Evolutionary conservation across 257 asterid genomes (phyloP), one percentile per base, ranked within the genome.

Genomic region (Anisodus acutangulus): DNA sequence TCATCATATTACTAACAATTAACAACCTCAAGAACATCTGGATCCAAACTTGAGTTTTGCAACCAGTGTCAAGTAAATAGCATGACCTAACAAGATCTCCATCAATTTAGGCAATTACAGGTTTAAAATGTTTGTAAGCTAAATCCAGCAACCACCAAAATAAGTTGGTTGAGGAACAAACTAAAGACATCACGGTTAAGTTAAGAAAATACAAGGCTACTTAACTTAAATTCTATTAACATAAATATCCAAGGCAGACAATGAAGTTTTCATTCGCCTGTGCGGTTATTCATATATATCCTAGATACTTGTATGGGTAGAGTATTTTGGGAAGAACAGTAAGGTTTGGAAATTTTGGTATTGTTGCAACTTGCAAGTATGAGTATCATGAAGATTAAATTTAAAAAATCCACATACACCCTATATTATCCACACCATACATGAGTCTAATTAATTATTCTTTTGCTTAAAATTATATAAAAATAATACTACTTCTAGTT

Each of bases 101-200:
- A 69, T 69, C 31, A 69, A 39, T 69, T 41, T 39, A 70, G 35
- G 55, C 55, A 47, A 41, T 8, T 70, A 41, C 55, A 41, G 49
- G 53, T 17, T 70, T 15, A 35, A 35, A 31, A 67, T 67, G 19
- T n/a, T 35, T 67, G 3, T 6, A 69, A 0, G 53, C 78, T 69
- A 19, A 37, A 37, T 0, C 15, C 54, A 41, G 54, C 31, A 69
- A 41, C 54, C 54, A 41, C 54, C 78, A 69, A 41, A 69, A 41
- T 69, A 69, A 8, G n/a, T 74, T 47, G 41, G 62, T 74, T 11
- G 80, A 47, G 60, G 80, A 47, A 8, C 80, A 74, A 71, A 37
- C 76, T 37, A 67, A 49, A 49, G 80, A 49, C 43, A 74, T 51
- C 81, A 49, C 5, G 49, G 11, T 49, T 19, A 49, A 22, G 64